phyloP scores from a whole-genome alignment of 257 asterid species.

The Echium plantagineum region DNA sequence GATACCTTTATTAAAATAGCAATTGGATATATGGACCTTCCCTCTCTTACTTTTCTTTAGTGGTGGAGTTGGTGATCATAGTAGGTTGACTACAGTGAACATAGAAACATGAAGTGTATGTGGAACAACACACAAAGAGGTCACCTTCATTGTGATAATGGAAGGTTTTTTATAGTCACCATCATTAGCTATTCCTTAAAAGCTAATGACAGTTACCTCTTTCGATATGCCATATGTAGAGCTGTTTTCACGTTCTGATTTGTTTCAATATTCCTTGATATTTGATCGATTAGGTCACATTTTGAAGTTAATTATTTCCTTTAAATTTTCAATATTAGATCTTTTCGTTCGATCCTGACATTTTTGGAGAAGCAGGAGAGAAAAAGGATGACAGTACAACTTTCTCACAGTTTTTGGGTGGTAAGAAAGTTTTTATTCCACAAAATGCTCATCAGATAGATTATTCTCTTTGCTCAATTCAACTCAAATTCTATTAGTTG shows the following conservation, averaged over 20 bases:
- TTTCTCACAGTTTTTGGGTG: slow-evolving; percentile 13
- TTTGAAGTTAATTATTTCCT: slow-evolving; percentile 10
- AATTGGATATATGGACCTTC: neutral
- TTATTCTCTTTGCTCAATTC: neutral
- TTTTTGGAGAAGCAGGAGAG: slow-evolving; percentile 20
- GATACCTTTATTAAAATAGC: neutral
- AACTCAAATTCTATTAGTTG: no score
- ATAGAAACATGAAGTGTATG: neutral
- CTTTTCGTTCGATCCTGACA: slow-evolving; percentile 14
- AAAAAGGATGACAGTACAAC: slow-evolving; percentile 19
- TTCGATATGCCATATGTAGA: neutral
- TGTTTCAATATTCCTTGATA: neutral
- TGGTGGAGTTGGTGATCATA: neutral
- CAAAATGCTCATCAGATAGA: slow-evolving; percentile 6
- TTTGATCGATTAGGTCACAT: slow-evolving; percentile 2
- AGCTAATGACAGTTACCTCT: neutral
- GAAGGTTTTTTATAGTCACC: neutral
- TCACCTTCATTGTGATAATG: neutral
- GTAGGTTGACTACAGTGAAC: neutral
- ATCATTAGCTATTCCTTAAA: neutral
- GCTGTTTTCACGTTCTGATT: neutral
- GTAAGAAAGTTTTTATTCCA: slow-evolving; percentile 12
- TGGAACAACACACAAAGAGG: no score
- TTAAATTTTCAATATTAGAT: slow-evolving; percentile 16
- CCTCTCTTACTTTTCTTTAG: neutral